Evolutionary conservation across 2,329 filamentous ascomycete genomes (phyloP).

Genomic region (Xylaria multiplex): DNA sequence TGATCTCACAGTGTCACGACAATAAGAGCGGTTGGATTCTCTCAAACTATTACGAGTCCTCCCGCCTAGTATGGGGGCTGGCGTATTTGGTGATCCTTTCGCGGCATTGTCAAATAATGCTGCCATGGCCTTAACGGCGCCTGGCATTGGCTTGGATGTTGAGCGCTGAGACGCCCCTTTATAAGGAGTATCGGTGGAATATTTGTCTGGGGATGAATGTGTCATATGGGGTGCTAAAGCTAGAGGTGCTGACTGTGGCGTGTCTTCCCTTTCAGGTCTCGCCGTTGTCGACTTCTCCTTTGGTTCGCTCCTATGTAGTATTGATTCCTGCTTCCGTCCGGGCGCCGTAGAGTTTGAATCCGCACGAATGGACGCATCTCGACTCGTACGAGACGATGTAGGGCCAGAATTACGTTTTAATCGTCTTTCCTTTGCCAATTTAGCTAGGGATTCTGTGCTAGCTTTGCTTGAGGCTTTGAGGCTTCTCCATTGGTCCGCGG

Average conservation of each 20-base stretch:
- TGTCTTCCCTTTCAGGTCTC: constrained; percentile 36
- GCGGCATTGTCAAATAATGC: constrained; percentile 60
- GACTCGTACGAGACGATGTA: constrained; percentile 28
- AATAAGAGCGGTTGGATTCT: constrained; percentile 40
- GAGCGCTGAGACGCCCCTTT: constrained; percentile 37
- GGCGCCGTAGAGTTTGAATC: constrained; percentile 30
- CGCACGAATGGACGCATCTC: constrained; percentile 27
- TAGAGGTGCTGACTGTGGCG: constrained; percentile 14
- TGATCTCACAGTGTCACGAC: constrained; percentile 30
- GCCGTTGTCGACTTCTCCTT: constrained; percentile 30
- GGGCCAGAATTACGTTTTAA: constrained; percentile 36
- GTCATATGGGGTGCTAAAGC: constrained; percentile 14
- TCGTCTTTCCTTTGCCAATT: constrained; percentile 42
- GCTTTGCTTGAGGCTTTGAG: constrained; percentile 38
- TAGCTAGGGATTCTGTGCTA: constrained; percentile 43
- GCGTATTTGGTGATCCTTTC: constrained; percentile 41
- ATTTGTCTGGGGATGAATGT: constrained; percentile 23
- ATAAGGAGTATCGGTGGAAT: background rate
- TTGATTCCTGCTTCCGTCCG: constrained; percentile 38
- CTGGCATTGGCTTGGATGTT: constrained; percentile 44
- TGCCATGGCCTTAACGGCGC: constrained; percentile 60
- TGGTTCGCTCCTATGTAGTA: constrained; percentile 27
- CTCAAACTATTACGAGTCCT: constrained; percentile 28
- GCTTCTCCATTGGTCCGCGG: constrained; percentile 39
- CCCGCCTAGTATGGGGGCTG: constrained; percentile 20